Percentiles rank a stretch among this genome's conserved stretches.
phyloP scores from a whole-genome alignment of 2,329 filamentous ascomycete genomes.

The Colletotrichum tanaceti region DNA sequence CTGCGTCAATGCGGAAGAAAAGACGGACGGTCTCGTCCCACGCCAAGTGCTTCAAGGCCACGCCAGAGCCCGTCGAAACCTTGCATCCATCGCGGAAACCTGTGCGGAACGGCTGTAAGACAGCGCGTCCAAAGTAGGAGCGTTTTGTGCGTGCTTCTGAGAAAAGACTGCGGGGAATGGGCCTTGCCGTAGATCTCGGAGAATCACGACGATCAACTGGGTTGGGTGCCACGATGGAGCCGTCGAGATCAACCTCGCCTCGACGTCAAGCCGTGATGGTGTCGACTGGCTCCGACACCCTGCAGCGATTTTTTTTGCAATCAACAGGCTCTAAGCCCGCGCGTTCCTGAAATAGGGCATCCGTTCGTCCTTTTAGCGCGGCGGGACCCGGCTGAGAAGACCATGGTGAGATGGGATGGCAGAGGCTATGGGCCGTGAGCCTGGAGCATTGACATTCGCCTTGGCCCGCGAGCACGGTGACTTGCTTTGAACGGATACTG shows the following conservation, averaged over 20 bases:
- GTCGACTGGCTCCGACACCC: slow-evolving; percentile 3
- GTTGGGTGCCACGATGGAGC: slow-evolving; percentile 17
- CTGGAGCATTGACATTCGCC: slow-evolving; percentile 20
- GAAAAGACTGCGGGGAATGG: slow-evolving; percentile 20
- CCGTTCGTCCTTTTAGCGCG: slow-evolving; percentile 15
- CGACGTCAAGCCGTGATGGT: slow-evolving; percentile 14
- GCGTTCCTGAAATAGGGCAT: slow-evolving; percentile 36
- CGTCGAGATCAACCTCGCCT: slow-evolving; percentile 28
- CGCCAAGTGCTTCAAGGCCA: slow-evolving; percentile 6
- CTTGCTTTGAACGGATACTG: slow-evolving; percentile 3
- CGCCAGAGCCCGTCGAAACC: slow-evolving; percentile 6
- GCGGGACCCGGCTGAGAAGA: slow-evolving; percentile 6
- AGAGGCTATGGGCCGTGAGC: slow-evolving; percentile 20
- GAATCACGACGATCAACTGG: slow-evolving; percentile 34
- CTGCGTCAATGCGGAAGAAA: slow-evolving; percentile 22
- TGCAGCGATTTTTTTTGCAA: slow-evolving; percentile 7
- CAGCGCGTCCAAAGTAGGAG: slow-evolving; percentile 4
- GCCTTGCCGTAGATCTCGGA: slow-evolving; percentile 38
- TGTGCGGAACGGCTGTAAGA: slow-evolving; percentile 12
- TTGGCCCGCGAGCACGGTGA: slow-evolving; percentile 8
- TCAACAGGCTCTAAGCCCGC: slow-evolving; percentile 15
- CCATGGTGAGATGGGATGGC: slow-evolving; percentile 35
- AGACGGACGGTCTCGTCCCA: slow-evolving; percentile 4
- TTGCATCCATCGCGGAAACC: slow-evolving; percentile 16
- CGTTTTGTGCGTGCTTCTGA: background rate